Base-by-base conservation (phyloP, 331 rosid genomes). In the Stylosanthes scabra region DNA sequence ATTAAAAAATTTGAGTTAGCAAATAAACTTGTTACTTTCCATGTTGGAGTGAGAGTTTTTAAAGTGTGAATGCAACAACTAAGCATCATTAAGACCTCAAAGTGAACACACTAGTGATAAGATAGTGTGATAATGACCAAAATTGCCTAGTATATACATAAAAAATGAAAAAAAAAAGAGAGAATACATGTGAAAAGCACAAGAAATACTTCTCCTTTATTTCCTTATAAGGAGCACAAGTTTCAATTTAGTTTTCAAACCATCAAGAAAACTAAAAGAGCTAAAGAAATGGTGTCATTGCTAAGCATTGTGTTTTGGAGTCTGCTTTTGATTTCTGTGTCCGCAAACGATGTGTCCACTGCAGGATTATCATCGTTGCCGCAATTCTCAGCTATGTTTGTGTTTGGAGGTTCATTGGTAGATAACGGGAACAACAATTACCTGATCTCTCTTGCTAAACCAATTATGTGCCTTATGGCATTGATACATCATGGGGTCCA, bases 391-490 rank as follows among this genome's bases (percentile, higher is more conserved):
- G 72, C 83, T 10, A 77, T 84, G 74, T 84, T 77, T 81, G 88
- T 84, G 62, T 84, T 84, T 42, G 85, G 85, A 59, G 85, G 80
- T 77, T 84, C 78, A 8, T 13, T 84, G 5, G 62, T 74, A 25
- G 88, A 84, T 55, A 10, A 11, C 65, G 88, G 88, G 31, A 80
- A 69, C 20, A 84, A 84, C 65, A 80, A 84, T 63, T 2, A 5
- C 37, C 78, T 84, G 60, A 28, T 9, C 51, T 40, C 88, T 61
- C 9, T 77, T 0, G 88, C 83, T 25, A 84, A 60, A 60, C 85
- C 27, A 80, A 80, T 50, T 84, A 8, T 45, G 4, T 0, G 3
- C 88, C 88, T 59, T 80, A 80, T 60, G 85, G 79, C 16, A 66
- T 81, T 52, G 85, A 84, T 52, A 80, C 65, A 63, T 2, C 41